Percentiles rank a stretch among this genome's conserved stretches.
These are phyloP conservation scores for Aphanomyces astaci DNA, from an alignment of 352 stramenopile genomes.

Conservation along the genomic window DNA sequence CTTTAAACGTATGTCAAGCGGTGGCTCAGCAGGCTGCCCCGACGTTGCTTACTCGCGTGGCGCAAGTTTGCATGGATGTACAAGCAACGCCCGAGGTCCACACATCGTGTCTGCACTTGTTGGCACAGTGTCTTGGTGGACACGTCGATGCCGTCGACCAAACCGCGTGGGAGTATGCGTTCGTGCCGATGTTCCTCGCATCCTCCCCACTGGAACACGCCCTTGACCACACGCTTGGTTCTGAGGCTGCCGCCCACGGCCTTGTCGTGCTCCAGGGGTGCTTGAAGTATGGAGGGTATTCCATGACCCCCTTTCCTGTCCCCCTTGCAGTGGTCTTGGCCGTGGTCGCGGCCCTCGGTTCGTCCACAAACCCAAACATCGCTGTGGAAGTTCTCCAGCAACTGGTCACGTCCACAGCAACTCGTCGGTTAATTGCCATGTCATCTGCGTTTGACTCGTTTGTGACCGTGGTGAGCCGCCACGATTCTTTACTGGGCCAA, in stretches of 20 bases:
- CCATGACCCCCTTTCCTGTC: neutral
- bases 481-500: neutral
- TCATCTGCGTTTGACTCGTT: neutral
- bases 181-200: neutral
- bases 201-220: neutral
- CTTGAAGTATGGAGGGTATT: neutral
- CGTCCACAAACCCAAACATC: neutral
- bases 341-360: neutral
- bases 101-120: neutral
- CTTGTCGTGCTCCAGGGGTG: neutral
- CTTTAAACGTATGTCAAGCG: neutral
- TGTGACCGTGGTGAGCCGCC: neutral
- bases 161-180: neutral
- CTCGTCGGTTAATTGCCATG: neutral
- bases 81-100: neutral
- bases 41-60: neutral
- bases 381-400: neutral
- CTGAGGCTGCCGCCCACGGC: neutral
- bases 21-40: neutral
- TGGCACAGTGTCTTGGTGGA: neutral
- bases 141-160: slow-evolving; percentile 14
- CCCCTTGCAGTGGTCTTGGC: neutral
- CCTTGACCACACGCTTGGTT: neutral
- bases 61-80: neutral
- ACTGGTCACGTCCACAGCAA: neutral